Evolutionary conservation across 2,329 filamentous ascomycete genomes (phyloP), one percentile per base, ranked within the genome.

Genomic region (Colletotrichum siamense): DNA sequence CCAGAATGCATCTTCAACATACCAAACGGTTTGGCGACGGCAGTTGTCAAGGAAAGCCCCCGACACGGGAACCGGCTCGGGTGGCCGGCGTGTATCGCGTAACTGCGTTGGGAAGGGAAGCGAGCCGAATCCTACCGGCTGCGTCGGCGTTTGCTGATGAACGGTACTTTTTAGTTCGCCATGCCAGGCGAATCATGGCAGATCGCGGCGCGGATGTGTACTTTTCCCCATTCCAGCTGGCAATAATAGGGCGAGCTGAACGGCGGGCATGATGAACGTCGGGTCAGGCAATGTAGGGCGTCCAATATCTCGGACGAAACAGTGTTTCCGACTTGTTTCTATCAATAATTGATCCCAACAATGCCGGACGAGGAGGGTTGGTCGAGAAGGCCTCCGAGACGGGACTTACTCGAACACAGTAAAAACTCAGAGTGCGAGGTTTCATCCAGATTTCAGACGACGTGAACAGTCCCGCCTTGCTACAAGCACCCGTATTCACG

Each of bases 121-220:
- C 24, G 22, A 24, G 36, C 28, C 64, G 26, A 55, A 73, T 74
- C 59, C 70, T 61, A 61, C 49, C 74, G 74, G 74, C 44, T 73
- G 28, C 28, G 26, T 69, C 71, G 65, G 65, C 34, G 24, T 44
- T 55, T 39, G 49, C n/a, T 39, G 30, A 44, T 69, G n/a, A 34
- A 36, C 34, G 67, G 67, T 69, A 69, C 67, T 69, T 69, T 69
- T 69, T 62, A 69, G 55, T 18, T 61, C 34, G 67, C 49, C 39
- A 9, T 24, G 32, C 49, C 63, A 44, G 24, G 13, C 62, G 15
- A 26, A 32, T 24, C 44, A 44, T 10, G 30, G 44, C 36, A 66
- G 39, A 52, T 66, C 63, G n/a, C 39, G 44, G 63, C 63, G 63
- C 32, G 10, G 30, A 34, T 22, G 16, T 30, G 44, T 44, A n/a